Conservation (phyloP, 352 stramenopile genomes). For the Pseudoperonospora humuli region DNA sequence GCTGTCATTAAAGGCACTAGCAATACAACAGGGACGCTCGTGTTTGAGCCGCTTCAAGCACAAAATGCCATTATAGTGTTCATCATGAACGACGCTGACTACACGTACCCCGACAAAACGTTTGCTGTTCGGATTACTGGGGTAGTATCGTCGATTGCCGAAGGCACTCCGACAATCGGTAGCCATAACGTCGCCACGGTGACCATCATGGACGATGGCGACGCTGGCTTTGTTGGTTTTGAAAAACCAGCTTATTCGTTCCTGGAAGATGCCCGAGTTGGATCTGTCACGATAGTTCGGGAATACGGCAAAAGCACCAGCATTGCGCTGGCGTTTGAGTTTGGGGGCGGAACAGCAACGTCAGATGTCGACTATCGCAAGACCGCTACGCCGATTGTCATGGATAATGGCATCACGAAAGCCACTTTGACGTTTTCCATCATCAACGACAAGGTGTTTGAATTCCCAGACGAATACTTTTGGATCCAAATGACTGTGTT, state of each 20-base stretch:
- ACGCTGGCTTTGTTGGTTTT: slow-evolving; percentile 52
- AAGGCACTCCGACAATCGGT: slow-evolving; percentile 27
- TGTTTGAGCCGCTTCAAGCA: slow-evolving; percentile 27
- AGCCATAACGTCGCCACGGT: slow-evolving; percentile 23
- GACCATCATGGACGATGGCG: slow-evolving; percentile 53
- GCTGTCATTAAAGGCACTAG: slow-evolving; percentile 10
- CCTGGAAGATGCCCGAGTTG: slow-evolving; percentile 24
- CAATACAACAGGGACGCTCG: slow-evolving; percentile 18
- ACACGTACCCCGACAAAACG: slow-evolving; percentile 28
- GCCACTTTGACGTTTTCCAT: slow-evolving; percentile 38
- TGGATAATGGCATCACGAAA: slow-evolving; percentile 33
- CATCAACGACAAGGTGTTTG: slow-evolving; percentile 49
- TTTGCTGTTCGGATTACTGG: slow-evolving; percentile 33
- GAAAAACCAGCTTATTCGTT: slow-evolving; percentile 21
- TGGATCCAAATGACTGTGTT: slow-evolving; percentile 24
- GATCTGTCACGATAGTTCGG: slow-evolving; percentile 36
- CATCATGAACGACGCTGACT: slow-evolving; percentile 43
- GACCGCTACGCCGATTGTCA: slow-evolving; percentile 11
- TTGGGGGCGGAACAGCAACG: slow-evolving; percentile 29
- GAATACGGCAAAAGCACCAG: slow-evolving; percentile 31
- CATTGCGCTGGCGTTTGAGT: slow-evolving; percentile 33
- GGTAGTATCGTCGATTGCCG: slow-evolving; percentile 3
- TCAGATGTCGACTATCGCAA: slow-evolving; percentile 43
- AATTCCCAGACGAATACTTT: slow-evolving; percentile 47
- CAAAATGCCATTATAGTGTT: slow-evolving; percentile 21